Evolutionary conservation across 805 yeast species (phyloP), one percentile per base, ranked within the genome.

Genomic region (Yarrowia divulgata): DNA sequence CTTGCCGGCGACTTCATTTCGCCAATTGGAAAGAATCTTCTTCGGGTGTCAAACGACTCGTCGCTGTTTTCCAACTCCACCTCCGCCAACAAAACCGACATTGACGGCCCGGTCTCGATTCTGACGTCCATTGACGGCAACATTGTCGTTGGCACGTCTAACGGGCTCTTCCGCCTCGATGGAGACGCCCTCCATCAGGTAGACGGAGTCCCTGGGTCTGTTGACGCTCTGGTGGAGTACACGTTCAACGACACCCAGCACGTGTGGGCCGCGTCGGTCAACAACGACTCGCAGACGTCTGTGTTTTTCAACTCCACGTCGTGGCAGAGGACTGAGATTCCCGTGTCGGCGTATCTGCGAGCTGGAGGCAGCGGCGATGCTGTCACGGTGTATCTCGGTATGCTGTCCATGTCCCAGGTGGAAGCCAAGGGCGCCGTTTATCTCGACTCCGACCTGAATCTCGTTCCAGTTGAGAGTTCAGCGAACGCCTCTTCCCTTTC

Each of bases 341-440:
- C 68, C 3, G 57, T 48, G 2, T 46, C 54, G 8, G 68, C 57
- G 2, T 63, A 48, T 23, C 45, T 63, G 4, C 43, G 46, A 9
- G 68, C 68, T 19, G 54, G 57, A 34, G 68, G 57, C 23, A 48
- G 57, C 16, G 48, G 32, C 1, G 57, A 63, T 4, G 57, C 54
- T 3, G 68, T 63, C 18, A 63, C 68, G 2, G 57, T 63, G 9
- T 63, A 63, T 32, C 48, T 63, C 13, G 68, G 68, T 10, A 63
- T 63, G 68, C 40, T 63, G 46, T 37, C 46, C 46, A 49, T 48
- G 45, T 34, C 55, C 3, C 68, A 63, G 57, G 57, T 63, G 6
- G 18, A 35, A 2, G 54, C 68, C 14, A 8, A 46, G 19, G 68
- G 68, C 1, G 68, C 68, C 10, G 68, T 63, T 10, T 48, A 46